Conservation (phyloP, 202 grass and related monocot species). For the Zoysia matrella region DNA sequence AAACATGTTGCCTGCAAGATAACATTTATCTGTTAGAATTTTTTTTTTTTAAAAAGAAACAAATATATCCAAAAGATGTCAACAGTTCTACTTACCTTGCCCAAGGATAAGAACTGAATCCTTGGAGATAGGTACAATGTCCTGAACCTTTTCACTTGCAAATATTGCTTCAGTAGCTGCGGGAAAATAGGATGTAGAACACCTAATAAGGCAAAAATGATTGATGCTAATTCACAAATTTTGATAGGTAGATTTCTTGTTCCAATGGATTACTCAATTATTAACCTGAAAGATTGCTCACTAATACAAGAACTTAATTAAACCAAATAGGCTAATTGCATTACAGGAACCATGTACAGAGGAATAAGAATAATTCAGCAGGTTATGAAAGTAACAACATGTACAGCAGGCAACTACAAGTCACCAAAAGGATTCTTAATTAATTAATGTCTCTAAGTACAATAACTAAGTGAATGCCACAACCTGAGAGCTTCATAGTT, state of each 20-base stretch:
- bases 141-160: constrained; percentile 77
- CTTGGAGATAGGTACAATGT: constrained; percentile 76
- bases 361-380: neutral
- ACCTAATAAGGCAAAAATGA: constrained; percentile 16
- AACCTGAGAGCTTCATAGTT: constrained; percentile 74
- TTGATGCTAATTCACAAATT: constrained; percentile 4
- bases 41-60: constrained; percentile 24
- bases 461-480: constrained; percentile 24
- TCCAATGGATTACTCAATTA: neutral
- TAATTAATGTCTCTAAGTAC: neutral
- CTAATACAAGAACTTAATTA: constrained; percentile 30
- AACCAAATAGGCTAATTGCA: constrained; percentile 17
- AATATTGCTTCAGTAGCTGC: constrained; percentile 90
- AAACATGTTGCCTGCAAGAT: constrained; percentile 81
- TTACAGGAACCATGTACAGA: neutral
- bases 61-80: constrained; percentile 17
- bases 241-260: neutral
- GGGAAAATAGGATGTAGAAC: constrained; percentile 38
- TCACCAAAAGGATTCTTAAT: neutral
- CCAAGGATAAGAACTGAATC: constrained; percentile 80
- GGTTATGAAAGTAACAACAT: neutral
- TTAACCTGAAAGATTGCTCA: neutral
- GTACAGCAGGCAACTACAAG: neutral
- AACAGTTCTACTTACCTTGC: constrained; percentile 66
- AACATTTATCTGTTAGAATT: constrained; percentile 26